phyloP scores from a whole-genome alignment of 1,139 yeast species.

The Pneumocystis jirovecii region DNA sequence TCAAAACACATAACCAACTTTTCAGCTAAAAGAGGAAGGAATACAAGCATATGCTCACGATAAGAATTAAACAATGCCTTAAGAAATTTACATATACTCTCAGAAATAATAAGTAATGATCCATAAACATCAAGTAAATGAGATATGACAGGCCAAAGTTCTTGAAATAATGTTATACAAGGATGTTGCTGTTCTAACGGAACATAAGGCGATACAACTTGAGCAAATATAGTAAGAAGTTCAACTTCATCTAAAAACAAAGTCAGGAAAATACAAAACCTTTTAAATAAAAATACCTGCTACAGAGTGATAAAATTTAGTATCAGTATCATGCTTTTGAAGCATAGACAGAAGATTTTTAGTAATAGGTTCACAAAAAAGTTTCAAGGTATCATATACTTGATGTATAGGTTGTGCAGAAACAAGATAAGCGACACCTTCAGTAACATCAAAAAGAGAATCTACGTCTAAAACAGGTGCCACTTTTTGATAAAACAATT shows the following conservation, averaged over 20 bases:
- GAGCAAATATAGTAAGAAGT: conserved; percentile 53
- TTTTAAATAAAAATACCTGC: background rate
- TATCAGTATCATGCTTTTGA: conserved; percentile 13
- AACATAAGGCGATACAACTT: conserved; percentile 33
- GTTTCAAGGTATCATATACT: conserved; percentile 33
- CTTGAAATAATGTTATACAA: conserved; percentile 42
- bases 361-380: conserved; percentile 58
- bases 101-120: conserved; percentile 44
- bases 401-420: conserved; percentile 37
- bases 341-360: conserved; percentile 27
- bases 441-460: conserved; percentile 66
- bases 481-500: conserved; percentile 57
- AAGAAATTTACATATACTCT: conserved; percentile 54
- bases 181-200: conserved; percentile 25
- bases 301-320: background rate
- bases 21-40: conserved; percentile 50
- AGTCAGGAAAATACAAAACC: background rate
- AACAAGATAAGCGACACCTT: conserved; percentile 79
- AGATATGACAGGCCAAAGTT: conserved; percentile 46
- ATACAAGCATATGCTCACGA: conserved; percentile 45
- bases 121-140: conserved; percentile 42
- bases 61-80: conserved; percentile 55
- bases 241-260: conserved; percentile 64
- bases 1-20: conserved; percentile 54
- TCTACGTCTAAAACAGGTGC: conserved; percentile 42